Conservation (phyloP, 495 filamentous ascomycete genomes). For the Cenococcum geophilum region DNA sequence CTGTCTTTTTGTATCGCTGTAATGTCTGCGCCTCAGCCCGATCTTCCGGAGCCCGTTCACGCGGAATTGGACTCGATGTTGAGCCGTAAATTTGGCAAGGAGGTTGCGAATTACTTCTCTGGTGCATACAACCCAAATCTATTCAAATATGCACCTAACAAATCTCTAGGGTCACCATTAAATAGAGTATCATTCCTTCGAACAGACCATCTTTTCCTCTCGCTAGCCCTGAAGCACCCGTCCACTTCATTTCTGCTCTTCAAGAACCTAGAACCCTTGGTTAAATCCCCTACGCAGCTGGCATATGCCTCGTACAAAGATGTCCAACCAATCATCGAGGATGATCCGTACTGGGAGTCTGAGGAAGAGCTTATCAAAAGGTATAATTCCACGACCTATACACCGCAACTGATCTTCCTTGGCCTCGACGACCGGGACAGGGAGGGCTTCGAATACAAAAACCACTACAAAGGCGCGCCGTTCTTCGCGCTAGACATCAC, state of each 20-base stretch:
- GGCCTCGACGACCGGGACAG: constrained; percentile 67
- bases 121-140: constrained; percentile 44
- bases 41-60: constrained; percentile 51
- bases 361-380: constrained; percentile 67
- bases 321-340: constrained; percentile 62
- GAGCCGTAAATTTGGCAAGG: constrained; percentile 77
- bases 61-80: constrained; percentile 74
- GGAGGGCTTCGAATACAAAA: constrained; percentile 48
- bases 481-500: constrained; percentile 90
- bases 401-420: constrained; percentile 73
- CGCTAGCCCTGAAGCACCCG: constrained; percentile 64
- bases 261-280: constrained; percentile 71
- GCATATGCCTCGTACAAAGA: constrained; percentile 58
- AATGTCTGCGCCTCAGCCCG: constrained; percentile 31
- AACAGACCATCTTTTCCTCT: constrained; percentile 70
- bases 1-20: not conserved
- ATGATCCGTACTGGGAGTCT: constrained; percentile 60
- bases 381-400: constrained; percentile 65
- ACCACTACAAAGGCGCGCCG: constrained; percentile 64
- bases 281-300: constrained; percentile 51
- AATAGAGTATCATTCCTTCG: constrained; percentile 85
- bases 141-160: constrained; percentile 1
- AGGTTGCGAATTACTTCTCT: constrained; percentile 93
- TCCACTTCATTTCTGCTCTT: constrained; percentile 68
- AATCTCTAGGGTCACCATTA: constrained; percentile 56